Evolutionary conservation across 345 rosid species (phyloP).

Genomic region (Populus pruinosa): DNA sequence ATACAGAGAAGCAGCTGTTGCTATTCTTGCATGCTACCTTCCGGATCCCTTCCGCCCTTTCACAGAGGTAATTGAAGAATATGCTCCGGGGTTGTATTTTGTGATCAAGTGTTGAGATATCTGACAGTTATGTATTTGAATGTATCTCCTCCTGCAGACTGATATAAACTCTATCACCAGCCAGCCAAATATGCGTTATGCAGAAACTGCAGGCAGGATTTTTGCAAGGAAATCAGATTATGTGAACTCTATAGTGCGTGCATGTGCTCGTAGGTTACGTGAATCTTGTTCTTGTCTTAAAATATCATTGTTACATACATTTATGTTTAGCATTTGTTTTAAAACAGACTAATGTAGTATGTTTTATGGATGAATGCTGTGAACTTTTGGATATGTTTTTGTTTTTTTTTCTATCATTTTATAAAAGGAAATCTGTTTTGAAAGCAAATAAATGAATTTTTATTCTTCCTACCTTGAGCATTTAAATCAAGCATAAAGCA

Average conservation of each 20-base stretch:
- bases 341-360: no score
- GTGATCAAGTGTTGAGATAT: constrained; percentile 10
- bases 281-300: background rate
- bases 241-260: constrained; percentile 70
- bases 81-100: background rate
- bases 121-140: constrained; percentile 13
- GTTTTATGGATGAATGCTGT: no score
- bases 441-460: no score
- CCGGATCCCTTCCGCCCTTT: constrained; percentile 77
- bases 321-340: background rate
- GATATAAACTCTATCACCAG: constrained; percentile 68
- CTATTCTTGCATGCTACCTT: constrained; percentile 82
- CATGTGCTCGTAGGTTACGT: constrained; percentile 80
- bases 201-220: constrained; percentile 59
- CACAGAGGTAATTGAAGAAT: constrained; percentile 45
- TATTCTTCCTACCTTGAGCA: no score
- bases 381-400: background rate
- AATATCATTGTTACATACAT: background rate
- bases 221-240: constrained; percentile 73
- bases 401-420: background rate
- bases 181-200: constrained; percentile 74
- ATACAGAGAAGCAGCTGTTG: constrained; percentile 93
- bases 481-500: background rate
- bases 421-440: no score
- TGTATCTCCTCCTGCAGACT: constrained; percentile 51